phyloP scores from a whole-genome alignment of 495 filamentous ascomycete species.

The Hypomontagnella monticulosa region DNA sequence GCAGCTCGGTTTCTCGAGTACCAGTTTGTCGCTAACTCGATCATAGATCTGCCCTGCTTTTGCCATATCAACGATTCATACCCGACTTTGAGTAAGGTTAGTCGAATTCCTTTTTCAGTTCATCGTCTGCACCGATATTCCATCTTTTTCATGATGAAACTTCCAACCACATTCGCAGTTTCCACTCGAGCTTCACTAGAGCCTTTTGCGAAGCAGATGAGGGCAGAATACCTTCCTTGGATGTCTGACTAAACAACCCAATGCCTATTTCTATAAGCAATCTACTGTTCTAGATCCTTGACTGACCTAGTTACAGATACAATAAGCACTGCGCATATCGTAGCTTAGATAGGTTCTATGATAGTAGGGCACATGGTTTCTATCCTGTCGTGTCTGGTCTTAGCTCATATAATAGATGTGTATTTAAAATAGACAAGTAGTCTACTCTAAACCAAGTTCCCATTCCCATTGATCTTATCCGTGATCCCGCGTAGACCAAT shows the following conservation, averaged over 20 bases:
- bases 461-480: slow-evolving; percentile 3
- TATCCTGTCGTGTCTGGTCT: no score
- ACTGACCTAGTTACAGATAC: slow-evolving; percentile 13
- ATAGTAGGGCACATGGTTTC: no score
- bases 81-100: slow-evolving; percentile 18
- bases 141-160: slow-evolving; percentile 62
- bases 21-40: slow-evolving; percentile 11
- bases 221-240: slow-evolving; percentile 67
- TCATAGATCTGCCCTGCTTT: neutral
- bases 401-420: neutral
- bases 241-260: slow-evolving; percentile 61
- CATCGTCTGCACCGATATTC: slow-evolving; percentile 12
- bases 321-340: no score
- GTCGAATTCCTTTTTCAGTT: slow-evolving; percentile 14
- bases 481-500: neutral
- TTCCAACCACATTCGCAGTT: slow-evolving; percentile 72
- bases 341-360: no score
- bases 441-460: neutral
- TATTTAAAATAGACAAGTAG: neutral
- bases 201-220: slow-evolving; percentile 67
- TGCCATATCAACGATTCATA: neutral
- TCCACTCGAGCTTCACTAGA: slow-evolving; percentile 70
- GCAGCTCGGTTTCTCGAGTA: neutral
- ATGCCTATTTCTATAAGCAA: slow-evolving; percentile 12
- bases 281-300: neutral